Base-by-base conservation (phyloP, 495 filamentous ascomycete species). In the Lichenothelia convexa region DNA sequence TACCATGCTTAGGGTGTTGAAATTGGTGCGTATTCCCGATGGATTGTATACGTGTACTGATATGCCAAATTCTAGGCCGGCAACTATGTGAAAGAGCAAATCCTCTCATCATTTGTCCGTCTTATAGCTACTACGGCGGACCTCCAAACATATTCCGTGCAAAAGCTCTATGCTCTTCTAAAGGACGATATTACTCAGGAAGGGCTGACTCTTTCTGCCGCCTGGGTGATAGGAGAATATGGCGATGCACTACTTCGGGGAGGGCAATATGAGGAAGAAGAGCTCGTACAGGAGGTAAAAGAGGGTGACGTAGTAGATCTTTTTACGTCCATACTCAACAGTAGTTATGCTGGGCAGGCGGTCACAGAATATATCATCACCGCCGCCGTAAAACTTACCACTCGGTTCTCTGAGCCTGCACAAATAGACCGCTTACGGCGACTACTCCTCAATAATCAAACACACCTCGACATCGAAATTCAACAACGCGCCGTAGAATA, bases 171-270 rank as follows among this genome's bases (percentile, higher is more conserved):
- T 56, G 60, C 78, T 4, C 73, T 75, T 26, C 57, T 97, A 39
- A 93, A 87, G 61, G 84, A 87, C 24, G 89, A 95, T 44, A 93
- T 95, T 45, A 92, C 86, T 8, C 91, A 95, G 50, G 91, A 97
- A 54, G 87, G 83, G 44, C 63, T 97, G 37, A 93, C 80, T 8
- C 67, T 94, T 20, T 84, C 89, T 17, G 91, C 80, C 21, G 75
- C 89, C n/a, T 97, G 89, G 89, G 85, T 85, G 9, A 94, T 97
- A 57, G 89, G 89, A 45, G 89, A 97, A 64, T 97, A 85, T 54
- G 84, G 85, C 22, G 89, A 95, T 54, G 71, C 79, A 3, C 63
- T 97, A 11, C 67, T 97, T 12, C 68, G 70, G 36, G 86, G 86
- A 19, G 87, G 91, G 13, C 75, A 85, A 49, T 94, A 93, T 42